These are phyloP conservation scores for Stephania cephalantha DNA, from an alignment of 164 flowering plant genomes.

Conservation along the genomic window DNA sequence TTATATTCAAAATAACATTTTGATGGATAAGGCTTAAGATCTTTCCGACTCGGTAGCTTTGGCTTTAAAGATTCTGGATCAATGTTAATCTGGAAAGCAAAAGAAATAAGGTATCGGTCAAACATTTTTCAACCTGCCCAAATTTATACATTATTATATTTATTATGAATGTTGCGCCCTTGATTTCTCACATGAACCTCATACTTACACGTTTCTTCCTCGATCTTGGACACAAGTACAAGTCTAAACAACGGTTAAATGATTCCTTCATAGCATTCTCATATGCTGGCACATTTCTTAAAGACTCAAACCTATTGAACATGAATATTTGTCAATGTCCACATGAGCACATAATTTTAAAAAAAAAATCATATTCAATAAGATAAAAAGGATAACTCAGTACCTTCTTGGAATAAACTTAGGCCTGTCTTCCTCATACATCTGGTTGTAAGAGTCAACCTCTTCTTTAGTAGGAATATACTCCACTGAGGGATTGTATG, in stretches of 20 bases:
- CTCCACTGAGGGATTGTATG: constrained; percentile 85
- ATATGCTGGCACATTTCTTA: constrained; percentile 83
- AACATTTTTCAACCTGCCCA: not conserved
- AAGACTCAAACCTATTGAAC: constrained; percentile 49
- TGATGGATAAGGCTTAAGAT: constrained; percentile 83
- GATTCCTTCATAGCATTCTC: constrained; percentile 66
- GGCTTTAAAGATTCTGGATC: constrained; percentile 95
- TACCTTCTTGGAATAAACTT: constrained; percentile 85
- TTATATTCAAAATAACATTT: constrained; percentile 79
- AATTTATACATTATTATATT: not conserved
- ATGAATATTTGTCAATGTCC: constrained; percentile 1
- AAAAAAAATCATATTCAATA: not conserved
- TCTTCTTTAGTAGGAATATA: constrained; percentile 96
- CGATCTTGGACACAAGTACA: constrained; percentile 82
- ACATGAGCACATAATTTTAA: not conserved
- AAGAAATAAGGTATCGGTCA: not conserved
- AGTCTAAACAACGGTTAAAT: constrained; percentile 87
- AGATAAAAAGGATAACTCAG: not conserved
- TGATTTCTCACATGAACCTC: not conserved
- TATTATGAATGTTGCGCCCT: no score
- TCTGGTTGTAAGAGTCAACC: constrained; percentile 65
- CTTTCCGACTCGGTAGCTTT: constrained; percentile 79
- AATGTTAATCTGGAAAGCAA: constrained; percentile 61
- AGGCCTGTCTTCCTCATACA: constrained; percentile 96
- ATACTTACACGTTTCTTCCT: constrained; percentile 82